Conservation (phyloP, 169 alveolate genomes). For the Plasmodium knowlesi region DNA sequence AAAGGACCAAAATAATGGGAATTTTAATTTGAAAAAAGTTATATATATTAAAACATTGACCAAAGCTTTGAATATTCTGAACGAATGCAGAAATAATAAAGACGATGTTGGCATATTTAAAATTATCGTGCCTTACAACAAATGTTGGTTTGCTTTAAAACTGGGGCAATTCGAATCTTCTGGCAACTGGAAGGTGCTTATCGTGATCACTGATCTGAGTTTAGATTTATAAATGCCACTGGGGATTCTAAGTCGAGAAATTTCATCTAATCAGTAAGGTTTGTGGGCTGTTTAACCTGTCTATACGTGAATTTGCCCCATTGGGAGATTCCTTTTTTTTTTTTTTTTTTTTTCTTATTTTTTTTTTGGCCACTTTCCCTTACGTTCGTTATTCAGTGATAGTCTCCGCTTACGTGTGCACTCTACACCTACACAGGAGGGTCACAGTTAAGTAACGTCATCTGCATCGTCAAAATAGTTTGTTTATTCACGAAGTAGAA, state of each 20-base stretch:
- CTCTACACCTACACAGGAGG: not conserved
- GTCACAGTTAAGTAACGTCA: not conserved
- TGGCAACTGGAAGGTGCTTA: conserved; percentile 66
- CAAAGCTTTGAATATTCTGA: conserved; percentile 61
- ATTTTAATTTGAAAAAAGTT: conserved; percentile 25
- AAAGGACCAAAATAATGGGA: not conserved
- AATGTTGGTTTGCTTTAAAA: conserved; percentile 70
- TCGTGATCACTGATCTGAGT: conserved; percentile 53
- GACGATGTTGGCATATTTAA: conserved; percentile 72
- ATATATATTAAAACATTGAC: conserved; percentile 58
- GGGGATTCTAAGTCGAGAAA: not conserved
- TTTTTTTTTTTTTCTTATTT: not conserved
- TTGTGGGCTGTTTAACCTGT: not conserved
- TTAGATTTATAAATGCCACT: not conserved
- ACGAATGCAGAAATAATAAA: conserved; percentile 74
- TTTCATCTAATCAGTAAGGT: not conserved
- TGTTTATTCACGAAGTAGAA: not conserved
- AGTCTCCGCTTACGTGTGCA: not conserved
- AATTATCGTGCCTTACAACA: conserved; percentile 57
- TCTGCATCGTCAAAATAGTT: not conserved
- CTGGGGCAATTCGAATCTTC: conserved; percentile 74
- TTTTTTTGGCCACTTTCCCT: not conserved
- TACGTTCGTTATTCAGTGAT: not conserved
- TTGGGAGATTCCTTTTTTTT: not conserved
- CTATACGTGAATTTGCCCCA: not conserved